Evolutionary conservation across 345 rosid genomes (phyloP).

Genomic region (Psidium friedrichsthalianum): DNA sequence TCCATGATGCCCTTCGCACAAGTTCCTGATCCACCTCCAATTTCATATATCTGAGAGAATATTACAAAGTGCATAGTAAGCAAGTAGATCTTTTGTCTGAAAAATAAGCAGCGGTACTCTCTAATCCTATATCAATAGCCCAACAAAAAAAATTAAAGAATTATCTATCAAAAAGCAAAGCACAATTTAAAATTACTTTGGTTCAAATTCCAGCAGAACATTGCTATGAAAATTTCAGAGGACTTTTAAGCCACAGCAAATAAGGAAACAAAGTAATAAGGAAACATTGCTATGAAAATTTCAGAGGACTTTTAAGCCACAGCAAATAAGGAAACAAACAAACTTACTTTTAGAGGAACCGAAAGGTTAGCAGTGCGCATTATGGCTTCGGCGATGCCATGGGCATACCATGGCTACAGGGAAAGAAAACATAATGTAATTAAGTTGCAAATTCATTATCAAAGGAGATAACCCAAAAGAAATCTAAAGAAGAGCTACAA

Average conservation of each 20-base stretch:
- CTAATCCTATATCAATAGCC: background rate
- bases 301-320: background rate
- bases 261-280: background rate
- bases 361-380: constrained; percentile 82
- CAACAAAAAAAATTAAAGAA: background rate
- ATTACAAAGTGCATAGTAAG: background rate
- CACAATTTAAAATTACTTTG: background rate
- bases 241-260: background rate
- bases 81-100: background rate
- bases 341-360: constrained; percentile 67
- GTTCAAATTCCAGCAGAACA: background rate
- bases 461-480: background rate
- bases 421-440: background rate
- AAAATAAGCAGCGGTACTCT: background rate
- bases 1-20: constrained; percentile 92
- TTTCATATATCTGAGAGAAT: constrained; percentile 73
- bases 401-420: constrained; percentile 92
- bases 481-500: background rate
- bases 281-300: background rate
- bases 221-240: background rate
- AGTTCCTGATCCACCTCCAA: constrained; percentile 98
- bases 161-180: background rate
- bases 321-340: background rate
- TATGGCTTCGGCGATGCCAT: constrained; percentile 95
- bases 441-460: background rate